Evolutionary conservation across 1,284 basidiomycete species (phyloP), one percentile per base, ranked within the genome.

Genomic region (Irpex sp.): DNA sequence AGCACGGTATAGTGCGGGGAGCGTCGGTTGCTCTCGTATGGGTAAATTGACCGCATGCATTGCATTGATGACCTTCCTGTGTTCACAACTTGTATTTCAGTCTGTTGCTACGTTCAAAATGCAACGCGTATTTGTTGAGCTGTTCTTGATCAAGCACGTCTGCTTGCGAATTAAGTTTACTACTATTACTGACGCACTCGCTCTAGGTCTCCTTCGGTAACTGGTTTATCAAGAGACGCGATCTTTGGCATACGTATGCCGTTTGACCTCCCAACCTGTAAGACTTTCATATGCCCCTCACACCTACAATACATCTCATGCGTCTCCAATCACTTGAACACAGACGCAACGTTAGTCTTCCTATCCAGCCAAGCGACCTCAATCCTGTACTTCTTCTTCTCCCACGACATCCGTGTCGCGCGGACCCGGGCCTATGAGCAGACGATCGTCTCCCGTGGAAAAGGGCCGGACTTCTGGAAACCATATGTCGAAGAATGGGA

Each of bases 401-500:
- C 71, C 15, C 71, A 86, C 48, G 94, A 94, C 74, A 86, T 95
- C 59, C 83, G 85, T 36, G 83, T 94, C 59, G 89, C 92, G 0
- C 83, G 90, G 2, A 85, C 88, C 47, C 82, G 91, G 7, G 93
- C 85, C n/a, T 93, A 83, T 84, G 85, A 87, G 37, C 87, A 94
- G 70, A 95, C 93, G 0, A 85, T 95, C 34, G 76, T 81, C 17
- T 94, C 92, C 1, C 84, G 93, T 1, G 87, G 88, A 6, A 96
- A 96, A 71, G 85, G 86, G 0, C 76, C 81, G 0, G 87, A 91
- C n/a, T 96, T 95, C 78, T 96, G 92, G 92, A 81, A 83, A 65
- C 86, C 90, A 0, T 96, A 96, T 68, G 86, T 94, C 2, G 93
- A 96, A 71, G 94, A 96, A 76, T 94, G 90, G 91, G 83, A 88